Base-by-base conservation (phyloP, 1,284 basidiomycete genomes). In the Farysia itapuensis region DNA sequence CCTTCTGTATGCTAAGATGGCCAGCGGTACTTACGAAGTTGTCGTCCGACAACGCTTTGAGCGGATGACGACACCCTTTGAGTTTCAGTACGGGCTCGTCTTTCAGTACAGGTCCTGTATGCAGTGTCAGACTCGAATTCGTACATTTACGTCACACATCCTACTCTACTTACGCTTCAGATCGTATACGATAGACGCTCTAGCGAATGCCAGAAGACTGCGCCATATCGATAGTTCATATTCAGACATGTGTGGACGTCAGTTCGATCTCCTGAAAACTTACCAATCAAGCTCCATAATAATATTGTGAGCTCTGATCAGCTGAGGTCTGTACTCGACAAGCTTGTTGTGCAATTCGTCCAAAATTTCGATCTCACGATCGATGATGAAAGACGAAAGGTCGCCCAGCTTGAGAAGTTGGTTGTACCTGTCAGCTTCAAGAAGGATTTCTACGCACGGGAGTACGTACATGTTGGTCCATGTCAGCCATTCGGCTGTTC, bases 321-420 rank as follows among this genome's bases (percentile, higher is more conserved):
- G 39, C 1, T 28, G 21, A 2, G 43, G 43, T 29, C 54, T 46
- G 35, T 46, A 50, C 20, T 43, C 24, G 9, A 46, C 16, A 3
- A 60, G 22, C 13, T 46, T 4, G 8, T 23, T 14, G 7, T 58
- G 42, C 28, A 64, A 31, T 2, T 35, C 40, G 16, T 64, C 53
- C 9, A 58, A 31, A 8, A 64, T 37, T 32, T 58, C 60, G 18
- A 64, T 64, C 29, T 64, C 60, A 12, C 49, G 41, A 39, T 64
- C 60, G 11, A 53, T 44, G 24, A 64, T 45, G 35, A 47, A 54
- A 6, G 60, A 53, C 11, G 54, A 42, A 14, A 64, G n/a, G 31
- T 64, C 60, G 2, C 60, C 60, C 14, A 64, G 26, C 60, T 64
- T 23, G 5, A n/a, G n/a, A n/a, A n/a, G n/a, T n/a, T n/a, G 11